Base-by-base conservation (phyloP, 2,329 filamentous ascomycete species). In the Colletotrichum destructivum region DNA sequence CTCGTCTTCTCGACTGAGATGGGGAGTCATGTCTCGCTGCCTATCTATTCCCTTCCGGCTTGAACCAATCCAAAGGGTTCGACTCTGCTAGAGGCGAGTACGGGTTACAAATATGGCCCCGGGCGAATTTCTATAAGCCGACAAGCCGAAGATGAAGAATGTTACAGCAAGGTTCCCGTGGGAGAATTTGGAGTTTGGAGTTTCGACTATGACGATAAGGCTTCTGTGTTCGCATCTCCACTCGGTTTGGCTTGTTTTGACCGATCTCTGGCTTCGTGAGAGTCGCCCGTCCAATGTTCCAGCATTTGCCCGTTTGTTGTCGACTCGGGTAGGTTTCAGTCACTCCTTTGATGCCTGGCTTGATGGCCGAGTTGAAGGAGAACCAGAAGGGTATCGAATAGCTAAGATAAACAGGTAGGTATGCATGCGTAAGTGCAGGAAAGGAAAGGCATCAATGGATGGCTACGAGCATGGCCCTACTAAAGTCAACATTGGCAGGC, bases 201-300 rank as follows among this genome's bases (percentile, higher is more conserved):
- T n/a, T 46, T 49, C 4, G 35, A 15, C 38, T 54, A 60, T 47
- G 57, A 31, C 47, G 59, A 63, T 63, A 60, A 38, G 52, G 69
- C 65, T 71, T 71, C 54, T 61, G 42, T 61, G 21, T 62, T 46
- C 68, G 51, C 44, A 44, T 57, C 51, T 40, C 64, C 68, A 71
- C 64, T n/a, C 38, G 35, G 18, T 42, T 62, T 71, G 59, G 68
- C 68, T 71, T 71, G 69, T 71, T 71, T 71, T 69, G 59, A 62
- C 63, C 69, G 65, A 64, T 71, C 54, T 69, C 65, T 69, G 60
- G 47, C 65, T 62, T 64, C 59, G 63, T 51, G 52, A 57, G 56
- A 71, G 57, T 54, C 23, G 57, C 18, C 51, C 35, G 42, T 31
- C 56, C 40, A 38, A 21, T 68, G 51, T 46, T 44, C 67, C 51